Percentiles rank a stretch among this genome's conserved stretches.
phyloP scores from a whole-genome alignment of 2,329 filamentous ascomycete species.

The Pseudogymnoascus sp. region DNA sequence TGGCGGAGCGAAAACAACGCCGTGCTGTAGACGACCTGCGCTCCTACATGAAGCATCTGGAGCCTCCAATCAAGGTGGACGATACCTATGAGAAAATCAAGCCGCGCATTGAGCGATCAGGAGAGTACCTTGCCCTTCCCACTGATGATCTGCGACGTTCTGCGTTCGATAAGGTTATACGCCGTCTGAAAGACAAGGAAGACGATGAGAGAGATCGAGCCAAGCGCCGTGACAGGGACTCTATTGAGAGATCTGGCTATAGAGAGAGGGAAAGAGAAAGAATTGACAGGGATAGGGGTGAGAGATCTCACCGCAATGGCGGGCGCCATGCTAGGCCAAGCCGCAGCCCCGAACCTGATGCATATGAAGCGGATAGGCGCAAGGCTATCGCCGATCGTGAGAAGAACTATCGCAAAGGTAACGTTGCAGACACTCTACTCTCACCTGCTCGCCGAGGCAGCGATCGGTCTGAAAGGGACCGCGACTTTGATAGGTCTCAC shows the following conservation, averaged over 20 bases:
- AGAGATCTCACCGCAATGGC: slow-evolving; percentile 53
- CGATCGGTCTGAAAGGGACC: slow-evolving; percentile 36
- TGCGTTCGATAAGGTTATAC: slow-evolving; percentile 88
- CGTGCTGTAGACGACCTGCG: slow-evolving; percentile 77
- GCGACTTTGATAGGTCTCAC: slow-evolving; percentile 31
- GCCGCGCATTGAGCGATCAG: slow-evolving; percentile 66
- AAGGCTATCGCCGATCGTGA: slow-evolving; percentile 92
- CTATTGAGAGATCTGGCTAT: slow-evolving; percentile 34
- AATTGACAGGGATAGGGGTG: slow-evolving; percentile 46
- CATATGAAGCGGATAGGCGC: slow-evolving; percentile 90
- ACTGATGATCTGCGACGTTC: slow-evolving; percentile 74
- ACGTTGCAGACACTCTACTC: slow-evolving; percentile 56
- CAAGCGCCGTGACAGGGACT: slow-evolving; percentile 49
- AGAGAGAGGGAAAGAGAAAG: slow-evolving; percentile 49
- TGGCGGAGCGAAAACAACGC: slow-evolving; percentile 77
- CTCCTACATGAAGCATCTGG: slow-evolving; percentile 78
- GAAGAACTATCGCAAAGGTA: slow-evolving; percentile 79
- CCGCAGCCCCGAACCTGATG: slow-evolving; percentile 83
- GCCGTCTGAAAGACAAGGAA: slow-evolving; percentile 83
- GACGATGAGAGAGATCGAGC: slow-evolving; percentile 67
- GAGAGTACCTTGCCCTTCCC: slow-evolving; percentile 76
- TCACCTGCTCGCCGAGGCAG: slow-evolving; percentile 30
- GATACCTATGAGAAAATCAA: slow-evolving; percentile 89
- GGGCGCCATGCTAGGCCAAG: slow-evolving; percentile 56
- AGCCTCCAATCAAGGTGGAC: slow-evolving; percentile 67